Percentiles rank a stretch among this genome's conserved stretches.
Conservation (phyloP, 148 eudicot genomes). For the Suaeda aralocaspica region DNA sequence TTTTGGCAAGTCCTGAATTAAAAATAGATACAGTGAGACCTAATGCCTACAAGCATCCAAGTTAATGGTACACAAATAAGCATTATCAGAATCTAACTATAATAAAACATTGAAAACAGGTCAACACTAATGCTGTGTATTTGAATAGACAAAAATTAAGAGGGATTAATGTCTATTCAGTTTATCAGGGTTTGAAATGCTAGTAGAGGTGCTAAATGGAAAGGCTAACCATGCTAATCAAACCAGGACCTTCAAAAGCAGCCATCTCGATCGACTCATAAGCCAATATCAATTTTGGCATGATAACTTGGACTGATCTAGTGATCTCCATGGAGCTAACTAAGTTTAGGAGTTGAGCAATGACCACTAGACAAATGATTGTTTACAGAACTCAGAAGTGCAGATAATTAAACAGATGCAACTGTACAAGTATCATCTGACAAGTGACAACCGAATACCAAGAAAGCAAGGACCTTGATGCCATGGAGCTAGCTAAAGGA, state of each 20-base stretch:
- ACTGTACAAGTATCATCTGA: too few relatives aligned
- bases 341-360: too few relatives aligned
- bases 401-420: neutral
- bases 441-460: neutral
- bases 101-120: neutral
- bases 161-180: neutral
- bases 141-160: neutral
- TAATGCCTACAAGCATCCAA: neutral
- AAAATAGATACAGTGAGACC: neutral
- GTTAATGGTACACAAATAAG: too few relatives aligned
- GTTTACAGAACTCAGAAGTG: neutral
- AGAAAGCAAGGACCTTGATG: neutral
- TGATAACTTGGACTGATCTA: neutral
- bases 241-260: neutral
- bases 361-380: too few relatives aligned
- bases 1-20: slow-evolving; percentile 73
- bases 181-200: too few relatives aligned
- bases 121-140: neutral
- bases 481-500: neutral
- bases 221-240: neutral
- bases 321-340: too few relatives aligned
- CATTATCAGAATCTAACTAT: neutral
- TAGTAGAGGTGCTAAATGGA: neutral
- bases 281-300: neutral
- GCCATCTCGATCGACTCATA: neutral